Conservation (phyloP, 2,329 filamentous ascomycete species). For the Colletotrichum magnum region DNA sequence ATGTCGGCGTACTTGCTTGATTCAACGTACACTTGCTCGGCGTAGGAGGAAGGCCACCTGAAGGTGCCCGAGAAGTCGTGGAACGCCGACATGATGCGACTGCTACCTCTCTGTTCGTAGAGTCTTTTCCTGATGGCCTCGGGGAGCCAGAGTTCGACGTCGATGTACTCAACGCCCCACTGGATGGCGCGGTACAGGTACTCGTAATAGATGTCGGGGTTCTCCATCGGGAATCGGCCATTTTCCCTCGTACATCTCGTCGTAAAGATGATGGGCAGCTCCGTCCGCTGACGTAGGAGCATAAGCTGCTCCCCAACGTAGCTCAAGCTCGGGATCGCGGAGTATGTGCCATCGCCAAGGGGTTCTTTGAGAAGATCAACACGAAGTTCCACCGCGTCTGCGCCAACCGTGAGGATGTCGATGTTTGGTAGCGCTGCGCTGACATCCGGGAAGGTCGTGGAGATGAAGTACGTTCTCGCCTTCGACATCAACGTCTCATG, state of each 20-base stretch:
- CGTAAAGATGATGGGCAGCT: slow-evolving; percentile 92
- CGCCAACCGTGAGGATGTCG: slow-evolving; percentile 88
- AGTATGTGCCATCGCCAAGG: slow-evolving; percentile 71
- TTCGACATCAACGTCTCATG: slow-evolving; percentile 85
- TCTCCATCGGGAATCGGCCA: slow-evolving; percentile 86
- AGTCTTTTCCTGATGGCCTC: slow-evolving; percentile 79
- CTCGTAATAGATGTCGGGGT: slow-evolving; percentile 80
- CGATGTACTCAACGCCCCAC: slow-evolving; percentile 92
- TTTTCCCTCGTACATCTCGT: slow-evolving; percentile 87
- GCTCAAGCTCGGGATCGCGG: slow-evolving; percentile 80
- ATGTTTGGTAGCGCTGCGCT: slow-evolving; percentile 86
- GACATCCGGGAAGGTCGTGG: slow-evolving; percentile 90
- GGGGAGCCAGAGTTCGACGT: slow-evolving; percentile 90
- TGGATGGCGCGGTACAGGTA: slow-evolving; percentile 89
- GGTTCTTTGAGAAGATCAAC: slow-evolving; percentile 86
- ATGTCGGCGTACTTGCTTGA: slow-evolving; percentile 85
- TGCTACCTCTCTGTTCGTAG: slow-evolving; percentile 80
- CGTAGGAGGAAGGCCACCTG: slow-evolving; percentile 83
- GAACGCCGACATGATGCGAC: slow-evolving; percentile 91
- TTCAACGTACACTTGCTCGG: slow-evolving; percentile 78
- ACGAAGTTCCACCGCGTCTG: slow-evolving; percentile 87
- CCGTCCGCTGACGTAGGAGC: slow-evolving; percentile 85
- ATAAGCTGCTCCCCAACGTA: slow-evolving; percentile 91
- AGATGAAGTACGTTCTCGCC: slow-evolving; percentile 85
- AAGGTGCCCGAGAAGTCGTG: slow-evolving; percentile 90